Evolutionary conservation across 2,329 filamentous ascomycete genomes (phyloP).

Genomic region (Cadophora sp.): DNA sequence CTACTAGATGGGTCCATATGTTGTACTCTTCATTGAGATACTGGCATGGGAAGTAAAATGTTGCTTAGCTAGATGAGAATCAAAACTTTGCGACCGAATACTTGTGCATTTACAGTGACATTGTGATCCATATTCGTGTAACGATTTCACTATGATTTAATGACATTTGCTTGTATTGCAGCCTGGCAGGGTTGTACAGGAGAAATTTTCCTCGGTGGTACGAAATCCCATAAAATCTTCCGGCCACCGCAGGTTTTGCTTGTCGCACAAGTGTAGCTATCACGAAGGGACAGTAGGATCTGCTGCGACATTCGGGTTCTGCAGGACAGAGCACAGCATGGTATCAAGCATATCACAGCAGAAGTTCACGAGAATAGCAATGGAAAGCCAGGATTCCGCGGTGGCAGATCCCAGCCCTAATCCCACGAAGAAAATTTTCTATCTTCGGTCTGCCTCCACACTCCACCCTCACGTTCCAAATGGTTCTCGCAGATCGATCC

Average conservation of each 20-base stretch:
- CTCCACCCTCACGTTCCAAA: not conserved
- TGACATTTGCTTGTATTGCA: not conserved
- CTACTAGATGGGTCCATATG: constrained; percentile 68
- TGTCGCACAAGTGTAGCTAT: not conserved
- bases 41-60: constrained; percentile 29
- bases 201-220: not conserved
- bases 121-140: not conserved
- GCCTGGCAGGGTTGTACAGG: not conserved
- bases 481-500: not conserved
- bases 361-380: not conserved
- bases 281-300: not conserved
- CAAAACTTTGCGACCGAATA: constrained; percentile 29
- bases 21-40: constrained; percentile 42
- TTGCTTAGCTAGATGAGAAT: constrained; percentile 40
- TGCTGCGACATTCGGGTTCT: not conserved
- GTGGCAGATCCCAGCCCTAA: constrained; percentile 1
- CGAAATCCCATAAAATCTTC: not conserved
- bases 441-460: not conserved
- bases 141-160: not conserved
- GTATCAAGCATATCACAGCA: not conserved
- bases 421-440: constrained; percentile 4
- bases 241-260: not conserved
- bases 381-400: not conserved
- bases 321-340: not conserved
- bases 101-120: not conserved